Evolutionary conservation across 73 alveolate species (phyloP), one percentile per base, ranked within the genome.

Genomic region (Uronychia setigera): DNA sequence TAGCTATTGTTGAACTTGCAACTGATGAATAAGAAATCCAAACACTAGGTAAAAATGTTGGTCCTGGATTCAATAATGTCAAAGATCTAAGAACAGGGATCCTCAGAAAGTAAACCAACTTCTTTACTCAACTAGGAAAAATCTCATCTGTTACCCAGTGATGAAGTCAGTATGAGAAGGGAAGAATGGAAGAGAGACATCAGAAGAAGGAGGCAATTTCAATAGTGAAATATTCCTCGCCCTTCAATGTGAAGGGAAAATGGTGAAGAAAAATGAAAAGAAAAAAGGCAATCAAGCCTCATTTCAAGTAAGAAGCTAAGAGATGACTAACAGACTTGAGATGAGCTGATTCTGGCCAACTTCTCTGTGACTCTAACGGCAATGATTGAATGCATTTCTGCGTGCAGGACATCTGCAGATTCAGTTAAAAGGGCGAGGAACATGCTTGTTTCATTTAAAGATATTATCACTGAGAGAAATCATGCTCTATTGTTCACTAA

Each of bases 391-490:
- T 11, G 67, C 5, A 46, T 46, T 46, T 46, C 67, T 11, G 67
- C 67, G 5, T 11, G 19, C 19, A 5, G 67, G 19, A 46, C 67
- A 11, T 5, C 67, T 46, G 67, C 19, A 5, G 67, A 46, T 46
- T 46, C 91, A 57, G 86, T 85, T 9, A 29, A 46, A 33, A 80
- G 88, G 34, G 58, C 89, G 0, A 29, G 77, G 29, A 79, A 59
- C 27, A 60, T 87, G 26, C 59, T 87, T 58, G 81, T 75, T 60
- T 35, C 79, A 14, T 80, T 87, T 81, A 80, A 80, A 58, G 58
- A 80, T 28, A 32, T 87, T 14, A 33, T 87, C 11, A 59, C 93
- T 32, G 93, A 87, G 33, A 58, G 89, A 26, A 87, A 80, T 80
- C 89, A 87, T 74, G 89, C 89, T 1, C 32, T 60, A 13, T 81